phyloP scores from a whole-genome alignment of 352 stramenopile genomes.

The Lagenidium giganteum region DNA sequence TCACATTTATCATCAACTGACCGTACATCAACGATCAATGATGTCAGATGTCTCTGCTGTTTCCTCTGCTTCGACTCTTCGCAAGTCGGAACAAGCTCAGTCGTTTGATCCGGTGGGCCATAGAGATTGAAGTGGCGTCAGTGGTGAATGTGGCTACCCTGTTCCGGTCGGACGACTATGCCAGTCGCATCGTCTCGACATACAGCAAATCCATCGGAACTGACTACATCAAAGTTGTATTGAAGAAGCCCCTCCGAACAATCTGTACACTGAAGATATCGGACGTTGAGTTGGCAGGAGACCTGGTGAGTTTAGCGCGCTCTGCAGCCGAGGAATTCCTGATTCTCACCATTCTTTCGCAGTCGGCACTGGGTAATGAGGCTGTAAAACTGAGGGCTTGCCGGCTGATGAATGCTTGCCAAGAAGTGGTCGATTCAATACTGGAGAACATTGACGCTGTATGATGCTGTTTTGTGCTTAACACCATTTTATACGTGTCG shows the following conservation, averaged over 20 bases:
- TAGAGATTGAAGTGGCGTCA: constrained; percentile 69
- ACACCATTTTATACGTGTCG: neutral
- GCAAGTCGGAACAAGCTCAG: constrained; percentile 51
- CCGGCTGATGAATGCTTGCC: constrained; percentile 78
- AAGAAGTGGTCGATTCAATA: constrained; percentile 81
- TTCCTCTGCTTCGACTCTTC: constrained; percentile 61
- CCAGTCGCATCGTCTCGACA: constrained; percentile 60
- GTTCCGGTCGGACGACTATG: constrained; percentile 74
- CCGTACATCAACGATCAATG: neutral
- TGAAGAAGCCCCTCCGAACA: constrained; percentile 56
- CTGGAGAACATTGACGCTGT: constrained; percentile 55
- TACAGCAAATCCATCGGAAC: constrained; percentile 73
- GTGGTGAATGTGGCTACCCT: constrained; percentile 76
- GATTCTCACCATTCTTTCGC: neutral
- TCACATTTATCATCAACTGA: neutral
- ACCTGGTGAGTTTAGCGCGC: constrained; percentile 5
- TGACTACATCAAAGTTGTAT: constrained; percentile 59
- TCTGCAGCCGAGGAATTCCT: neutral
- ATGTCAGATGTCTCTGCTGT: constrained; percentile 48
- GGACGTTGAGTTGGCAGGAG: no score
- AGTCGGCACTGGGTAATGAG: constrained; percentile 9
- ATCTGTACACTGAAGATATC: constrained; percentile 61
- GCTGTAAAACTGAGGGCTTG: constrained; percentile 38
- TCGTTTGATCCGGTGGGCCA: constrained; percentile 63
- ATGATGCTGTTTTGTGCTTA: no score